Evolutionary conservation across 805 yeast genomes (phyloP), one percentile per base, ranked within the genome.

Genomic region (Saturnispora galanensis): DNA sequence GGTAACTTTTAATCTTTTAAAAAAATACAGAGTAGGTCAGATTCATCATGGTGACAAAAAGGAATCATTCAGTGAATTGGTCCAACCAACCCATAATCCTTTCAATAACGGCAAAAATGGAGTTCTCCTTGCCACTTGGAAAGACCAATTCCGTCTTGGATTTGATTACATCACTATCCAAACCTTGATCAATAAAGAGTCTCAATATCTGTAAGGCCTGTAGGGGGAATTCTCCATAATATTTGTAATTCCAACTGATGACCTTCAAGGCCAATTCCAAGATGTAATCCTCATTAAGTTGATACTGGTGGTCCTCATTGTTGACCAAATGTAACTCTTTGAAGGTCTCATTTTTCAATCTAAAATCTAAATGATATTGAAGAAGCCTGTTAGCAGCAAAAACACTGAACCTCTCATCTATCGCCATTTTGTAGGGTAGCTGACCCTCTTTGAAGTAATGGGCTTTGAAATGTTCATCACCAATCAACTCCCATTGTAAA

Each of bases 401-500:
- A 26, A 76, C 70, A 52, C 81, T 82, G 56, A 81, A 79, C n/a
- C 77, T 71, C 3, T 77, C 79, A 50, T 68, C 69, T 7, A 73
- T 52, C 5, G 81, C 67, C 0, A 80, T 76, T 46, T 74, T 64
- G 50, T 76, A 63, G 4, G 84, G 78, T 13, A 79, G 67, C 31
- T 74, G 57, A 1, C 73, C 71, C 38, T 71, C 70, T 39, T 66
- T 67, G 55, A 59, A 74, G 49, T 72, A 68, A 52, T 69, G 71
- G 1, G 74, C 68, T 50, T 76, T 65, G 40, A 65, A 60, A 30
- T 73, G 65, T 16, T 81, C 70, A 7, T 76, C 62, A 0, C 89
- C 90, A 38, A 82, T 66, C 50, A 82, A 62, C 53, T 79, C 84
- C 90, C 90, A 84, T 56, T 84, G 87, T 21, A 82, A 57, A 0